Evolutionary conservation across 2,329 filamentous ascomycete species (phyloP), one percentile per base, ranked within the genome.

Genomic region (Herpotrichia juniperi): DNA sequence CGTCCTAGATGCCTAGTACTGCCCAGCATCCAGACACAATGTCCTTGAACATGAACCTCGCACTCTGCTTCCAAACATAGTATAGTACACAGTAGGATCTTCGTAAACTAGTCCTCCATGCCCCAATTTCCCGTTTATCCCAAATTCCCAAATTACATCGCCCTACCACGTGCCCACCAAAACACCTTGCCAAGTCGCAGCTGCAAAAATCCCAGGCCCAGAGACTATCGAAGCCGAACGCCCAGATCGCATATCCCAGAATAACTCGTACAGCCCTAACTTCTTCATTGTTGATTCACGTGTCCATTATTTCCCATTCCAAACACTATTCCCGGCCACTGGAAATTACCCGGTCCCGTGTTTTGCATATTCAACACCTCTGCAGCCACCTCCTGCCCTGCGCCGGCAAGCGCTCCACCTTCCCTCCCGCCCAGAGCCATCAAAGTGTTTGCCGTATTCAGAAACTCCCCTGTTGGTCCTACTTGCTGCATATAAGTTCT

Each of bases 391-490:
- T 66, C 64, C 46, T 59, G 55, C 3, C 56, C 59, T 4, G 58
- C 45, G 30, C 44, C 62, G n/a, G n/a, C n/a, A 39, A 67, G 62
- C 31, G 58, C 51, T 4, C 45, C 56, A 3, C 59, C 53, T 28
- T 70, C 69, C 30, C 70, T 64, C n/a, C 68, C 64, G 4, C 67
- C 65, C 8, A 75, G 61, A 2, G 71, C 66, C 63, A 76, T 73
- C 25, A 76, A 66, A 1, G 73, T 73, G 21, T 64, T 74, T 24
- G 74, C 73, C 21, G 68, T 71, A 51, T 72, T 72, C n/a, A 75
- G 58, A 45, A 71, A 73, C 22, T 74, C 69, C 26, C 66, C 62
- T 12, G 64, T 56, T 26, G 66, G 61, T 43, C 58, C 40, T 32
- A 60, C 62, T 25, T 62, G 62, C 48, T 70, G 61, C 56, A 65